A percentile compares a stretch with the other conserved stretches of the same genome.
Evolutionary conservation across 1,139 yeast species (phyloP).

Genomic region (Zygoascus sp.): DNA sequence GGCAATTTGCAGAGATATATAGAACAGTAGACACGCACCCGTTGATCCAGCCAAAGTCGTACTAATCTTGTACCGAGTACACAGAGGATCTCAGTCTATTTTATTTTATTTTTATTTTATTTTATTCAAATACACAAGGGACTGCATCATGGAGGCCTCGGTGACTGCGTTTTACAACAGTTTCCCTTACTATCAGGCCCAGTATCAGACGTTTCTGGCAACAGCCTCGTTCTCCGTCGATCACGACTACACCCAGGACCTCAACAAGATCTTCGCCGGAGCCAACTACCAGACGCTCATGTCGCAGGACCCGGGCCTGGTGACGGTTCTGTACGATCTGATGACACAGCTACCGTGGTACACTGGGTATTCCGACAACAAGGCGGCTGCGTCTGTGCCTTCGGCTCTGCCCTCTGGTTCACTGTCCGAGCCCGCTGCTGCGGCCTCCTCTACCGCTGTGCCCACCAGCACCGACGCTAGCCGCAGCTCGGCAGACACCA

Average conservation of each 20-base stretch:
- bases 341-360: conserved; percentile 22
- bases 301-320: conserved; percentile 15
- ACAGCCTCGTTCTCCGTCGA: conserved; percentile 19
- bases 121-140: no score
- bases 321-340: conserved; percentile 18
- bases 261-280: conserved; percentile 18
- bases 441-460: conserved; percentile 2
- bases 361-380: conserved; percentile 3
- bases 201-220: conserved; percentile 16
- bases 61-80: no score
- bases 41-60: no score
- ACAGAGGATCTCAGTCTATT: no score
- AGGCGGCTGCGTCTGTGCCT: background rate
- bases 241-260: conserved; percentile 15
- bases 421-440: background rate
- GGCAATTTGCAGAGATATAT: conserved; percentile 11
- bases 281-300: conserved; percentile 17
- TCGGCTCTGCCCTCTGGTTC: background rate
- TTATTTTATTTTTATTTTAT: no score
- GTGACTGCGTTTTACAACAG: conserved; percentile 1
- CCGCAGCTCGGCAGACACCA: background rate
- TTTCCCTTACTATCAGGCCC: conserved; percentile 12
- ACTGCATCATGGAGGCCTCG: conserved; percentile 7
- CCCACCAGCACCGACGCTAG: background rate
- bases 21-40: no score